A percentile compares a stretch with the other conserved stretches of the same genome.
These are phyloP conservation scores for Quercus phellos DNA, from an alignment of 331 rosid genomes.

Conservation along the genomic window DNA sequence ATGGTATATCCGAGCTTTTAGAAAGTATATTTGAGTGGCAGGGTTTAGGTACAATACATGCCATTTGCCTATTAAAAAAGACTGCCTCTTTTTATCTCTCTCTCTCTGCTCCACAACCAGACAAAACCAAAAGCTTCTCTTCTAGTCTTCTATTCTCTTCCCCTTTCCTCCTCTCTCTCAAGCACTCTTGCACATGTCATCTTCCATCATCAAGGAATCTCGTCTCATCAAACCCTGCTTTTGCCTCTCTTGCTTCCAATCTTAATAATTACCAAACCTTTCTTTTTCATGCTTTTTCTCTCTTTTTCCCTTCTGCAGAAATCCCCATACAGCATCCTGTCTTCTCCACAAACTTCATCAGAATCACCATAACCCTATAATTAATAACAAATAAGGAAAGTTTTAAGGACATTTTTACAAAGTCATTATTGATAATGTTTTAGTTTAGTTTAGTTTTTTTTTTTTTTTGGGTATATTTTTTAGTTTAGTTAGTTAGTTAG, in stretches of 20 bases:
- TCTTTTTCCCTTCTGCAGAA: conserved; percentile 22
- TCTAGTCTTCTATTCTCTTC: conserved; percentile 40
- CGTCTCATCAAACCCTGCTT: conserved; percentile 29
- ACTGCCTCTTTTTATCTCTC: conserved; percentile 43
- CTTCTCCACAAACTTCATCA: background rate
- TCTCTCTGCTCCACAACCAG: conserved; percentile 48
- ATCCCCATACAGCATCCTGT: conserved; percentile 6
- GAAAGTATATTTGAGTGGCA: conserved; percentile 69
- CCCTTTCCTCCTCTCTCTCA: conserved; percentile 29
- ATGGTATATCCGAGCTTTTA: conserved; percentile 85
- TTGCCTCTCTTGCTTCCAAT: conserved; percentile 28
- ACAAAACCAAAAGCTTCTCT: conserved; percentile 68
- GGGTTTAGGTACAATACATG: conserved; percentile 65
- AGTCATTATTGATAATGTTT: background rate
- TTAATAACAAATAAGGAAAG: background rate
- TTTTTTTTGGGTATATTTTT: no score
- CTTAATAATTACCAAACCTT: conserved; percentile 37
- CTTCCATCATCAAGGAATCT: conserved; percentile 73
- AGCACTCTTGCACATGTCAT: conserved; percentile 61
- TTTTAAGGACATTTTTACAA: background rate
- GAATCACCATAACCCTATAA: background rate
- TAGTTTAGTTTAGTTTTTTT: no score
- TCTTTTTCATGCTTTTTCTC: conserved; percentile 27
- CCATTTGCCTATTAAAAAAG: conserved; percentile 82
- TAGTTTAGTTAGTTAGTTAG: no score